A percentile compares a stretch with the other conserved stretches of the same genome.
phyloP scores from a whole-genome alignment of 129 eudicot genomes.

The Cynara cardunculus region DNA sequence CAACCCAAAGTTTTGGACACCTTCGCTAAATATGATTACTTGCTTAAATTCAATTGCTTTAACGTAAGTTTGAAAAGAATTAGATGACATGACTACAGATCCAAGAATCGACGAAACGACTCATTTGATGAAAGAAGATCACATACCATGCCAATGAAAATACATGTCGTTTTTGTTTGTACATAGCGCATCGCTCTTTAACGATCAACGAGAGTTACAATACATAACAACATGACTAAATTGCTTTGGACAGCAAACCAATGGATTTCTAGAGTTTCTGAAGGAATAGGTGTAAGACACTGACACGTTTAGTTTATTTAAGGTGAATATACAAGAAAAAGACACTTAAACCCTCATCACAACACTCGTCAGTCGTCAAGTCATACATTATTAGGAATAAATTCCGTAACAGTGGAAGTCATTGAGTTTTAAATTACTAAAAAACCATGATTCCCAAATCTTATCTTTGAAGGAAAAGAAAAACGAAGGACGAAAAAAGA shows the following conservation, averaged over 20 bases:
- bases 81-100: neutral
- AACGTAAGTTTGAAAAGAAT: no score
- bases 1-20: no score
- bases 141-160: neutral
- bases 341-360: neutral
- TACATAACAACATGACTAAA: neutral
- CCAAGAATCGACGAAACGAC: neutral
- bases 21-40: no score
- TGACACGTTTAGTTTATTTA: no score
- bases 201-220: neutral
- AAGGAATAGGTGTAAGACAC: neutral
- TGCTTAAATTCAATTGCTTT: no score
- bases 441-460: neutral
- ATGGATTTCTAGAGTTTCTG: neutral
- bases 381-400: neutral
- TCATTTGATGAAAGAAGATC: neutral
- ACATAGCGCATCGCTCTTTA: no score
- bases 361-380: neutral
- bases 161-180: no score
- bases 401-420: neutral
- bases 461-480: neutral
- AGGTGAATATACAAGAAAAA: neutral
- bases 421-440: neutral
- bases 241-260: neutral
- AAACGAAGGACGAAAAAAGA: neutral